Conservation (phyloP, 805 yeast genomes). For the Spencermartinsiella europaea region DNA sequence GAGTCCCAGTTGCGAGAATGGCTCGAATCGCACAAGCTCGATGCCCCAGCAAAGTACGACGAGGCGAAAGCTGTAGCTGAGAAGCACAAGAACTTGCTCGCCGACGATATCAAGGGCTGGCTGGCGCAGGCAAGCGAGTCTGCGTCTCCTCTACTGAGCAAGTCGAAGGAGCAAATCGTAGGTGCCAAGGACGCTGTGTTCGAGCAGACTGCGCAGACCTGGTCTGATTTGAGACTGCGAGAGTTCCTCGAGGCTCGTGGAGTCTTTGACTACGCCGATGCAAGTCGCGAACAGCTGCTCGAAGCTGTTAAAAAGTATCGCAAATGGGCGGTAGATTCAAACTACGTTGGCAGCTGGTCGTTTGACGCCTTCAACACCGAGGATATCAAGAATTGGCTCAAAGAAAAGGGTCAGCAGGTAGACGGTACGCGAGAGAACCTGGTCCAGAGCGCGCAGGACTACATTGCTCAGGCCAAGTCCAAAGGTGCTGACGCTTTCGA, state of each 20-base stretch:
- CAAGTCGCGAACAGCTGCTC: constrained; percentile 37
- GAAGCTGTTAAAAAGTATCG: constrained; percentile 40
- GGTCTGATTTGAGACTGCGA: constrained; percentile 33
- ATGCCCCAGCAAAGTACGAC: constrained; percentile 17
- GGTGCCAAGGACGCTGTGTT: constrained; percentile 18
- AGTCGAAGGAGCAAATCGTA: constrained; percentile 18
- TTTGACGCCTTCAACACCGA: constrained; percentile 50
- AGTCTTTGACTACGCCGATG: constrained; percentile 26
- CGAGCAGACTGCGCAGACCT: constrained; percentile 22
- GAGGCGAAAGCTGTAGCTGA: constrained; percentile 26
- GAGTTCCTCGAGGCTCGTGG: constrained; percentile 35
- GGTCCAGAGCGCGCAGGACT: constrained; percentile 40
- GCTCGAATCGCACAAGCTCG: constrained; percentile 37
- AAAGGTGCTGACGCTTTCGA: constrained; percentile 43
- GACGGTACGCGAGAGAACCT: constrained; percentile 45
- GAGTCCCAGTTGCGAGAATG: constrained; percentile 39
- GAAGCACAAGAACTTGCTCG: constrained; percentile 30
- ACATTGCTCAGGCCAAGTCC: constrained; percentile 41
- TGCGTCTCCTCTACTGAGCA: constrained; percentile 19
- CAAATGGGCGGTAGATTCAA: constrained; percentile 35
- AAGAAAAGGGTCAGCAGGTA: constrained; percentile 39
- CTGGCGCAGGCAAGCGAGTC: constrained; percentile 12
- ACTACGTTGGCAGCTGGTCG: constrained; percentile 48
- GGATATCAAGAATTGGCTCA: constrained; percentile 47
- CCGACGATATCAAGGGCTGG: constrained; percentile 19